Percentiles rank a stretch among this genome's conserved stretches.
Evolutionary conservation across 164 flowering plant genomes (phyloP).

Genomic region (Dillenia turbinata): DNA sequence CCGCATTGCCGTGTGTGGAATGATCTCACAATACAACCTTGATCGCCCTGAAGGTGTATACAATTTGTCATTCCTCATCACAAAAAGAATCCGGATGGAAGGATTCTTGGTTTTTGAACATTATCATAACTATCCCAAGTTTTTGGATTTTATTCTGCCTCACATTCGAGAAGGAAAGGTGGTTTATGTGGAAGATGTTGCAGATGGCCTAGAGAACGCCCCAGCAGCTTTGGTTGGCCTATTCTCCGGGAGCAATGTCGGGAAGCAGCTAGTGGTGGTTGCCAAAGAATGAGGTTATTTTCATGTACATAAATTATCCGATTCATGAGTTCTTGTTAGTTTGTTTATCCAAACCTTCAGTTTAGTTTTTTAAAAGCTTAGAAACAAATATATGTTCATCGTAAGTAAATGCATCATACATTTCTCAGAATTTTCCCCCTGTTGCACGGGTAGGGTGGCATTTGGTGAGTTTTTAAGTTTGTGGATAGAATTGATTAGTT

Average conservation of each 20-base stretch:
- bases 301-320: too few species aligned
- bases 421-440: too few species aligned
- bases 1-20: constrained; percentile 29
- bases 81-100: constrained; percentile 19
- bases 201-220: constrained; percentile 25
- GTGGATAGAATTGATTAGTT: too few species aligned
- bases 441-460: too few species aligned
- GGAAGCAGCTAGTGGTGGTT: constrained; percentile 25
- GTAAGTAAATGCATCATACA: too few species aligned
- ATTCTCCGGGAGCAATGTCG: constrained; percentile 23
- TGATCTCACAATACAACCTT: constrained; percentile 28
- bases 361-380: too few species aligned
- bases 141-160: constrained; percentile 11
- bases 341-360: too few species aligned
- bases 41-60: constrained; percentile 17
- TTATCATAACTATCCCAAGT: constrained; percentile 21
- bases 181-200: constrained; percentile 24
- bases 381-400: too few species aligned
- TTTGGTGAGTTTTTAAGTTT: too few species aligned
- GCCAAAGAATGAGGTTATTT: constrained; percentile 8
- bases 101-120: constrained; percentile 15
- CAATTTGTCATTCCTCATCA: constrained; percentile 12
- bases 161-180: constrained; percentile 20
- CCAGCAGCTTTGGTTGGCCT: constrained; percentile 26
- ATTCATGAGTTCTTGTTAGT: too few species aligned